Percentiles rank a stretch among this genome's conserved stretches.
These are phyloP conservation scores for Acanthamoeba healyi DNA, from an alignment of 208 protist species.

Conservation along the genomic window DNA sequence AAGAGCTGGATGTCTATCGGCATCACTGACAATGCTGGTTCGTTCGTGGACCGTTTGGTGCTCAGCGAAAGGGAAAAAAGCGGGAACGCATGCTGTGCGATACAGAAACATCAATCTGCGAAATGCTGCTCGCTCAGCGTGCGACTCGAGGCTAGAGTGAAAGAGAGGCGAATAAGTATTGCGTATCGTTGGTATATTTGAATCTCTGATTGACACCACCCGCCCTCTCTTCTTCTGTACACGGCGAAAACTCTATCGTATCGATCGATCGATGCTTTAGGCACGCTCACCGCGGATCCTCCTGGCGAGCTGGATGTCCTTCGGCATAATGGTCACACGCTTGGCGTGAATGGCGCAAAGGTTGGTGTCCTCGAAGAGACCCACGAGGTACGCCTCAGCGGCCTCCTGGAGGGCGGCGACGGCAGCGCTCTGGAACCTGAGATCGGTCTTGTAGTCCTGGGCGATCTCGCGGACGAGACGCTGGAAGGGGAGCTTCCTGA, in stretches of 20 bases:
- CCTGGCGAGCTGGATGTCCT: conserved; percentile 98
- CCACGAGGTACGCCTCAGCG: conserved; percentile 91
- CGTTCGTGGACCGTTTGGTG: too few relatives aligned
- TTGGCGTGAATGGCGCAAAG: conserved; percentile 81
- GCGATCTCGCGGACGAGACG: conserved; percentile 99
- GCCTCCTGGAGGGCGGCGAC: conserved; percentile 98
- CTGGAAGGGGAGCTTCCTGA: conserved; percentile 99
- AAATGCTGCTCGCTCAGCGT: too few relatives aligned
- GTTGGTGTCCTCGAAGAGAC: conserved; percentile 93
- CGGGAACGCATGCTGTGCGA: too few relatives aligned
- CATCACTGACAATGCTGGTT: too few relatives aligned
- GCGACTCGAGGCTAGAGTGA: too few relatives aligned
- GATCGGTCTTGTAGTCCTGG: conserved; percentile 94
- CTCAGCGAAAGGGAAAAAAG: too few relatives aligned
- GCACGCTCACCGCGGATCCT: conserved; percentile 97
- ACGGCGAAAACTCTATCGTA: background rate
- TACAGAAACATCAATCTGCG: too few relatives aligned
- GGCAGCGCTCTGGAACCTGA: conserved; percentile 95
- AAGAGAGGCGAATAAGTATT: too few relatives aligned
- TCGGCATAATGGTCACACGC: conserved; percentile 99
- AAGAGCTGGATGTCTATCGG: too few relatives aligned
- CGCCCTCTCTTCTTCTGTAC: conserved; percentile 13
- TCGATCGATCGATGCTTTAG: conserved; percentile 89
- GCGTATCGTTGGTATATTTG: background rate
- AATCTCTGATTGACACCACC: background rate